Evolutionary conservation across 2,329 filamentous ascomycete genomes (phyloP), one percentile per base, ranked within the genome.

Genomic region (Drechslera avenae): DNA sequence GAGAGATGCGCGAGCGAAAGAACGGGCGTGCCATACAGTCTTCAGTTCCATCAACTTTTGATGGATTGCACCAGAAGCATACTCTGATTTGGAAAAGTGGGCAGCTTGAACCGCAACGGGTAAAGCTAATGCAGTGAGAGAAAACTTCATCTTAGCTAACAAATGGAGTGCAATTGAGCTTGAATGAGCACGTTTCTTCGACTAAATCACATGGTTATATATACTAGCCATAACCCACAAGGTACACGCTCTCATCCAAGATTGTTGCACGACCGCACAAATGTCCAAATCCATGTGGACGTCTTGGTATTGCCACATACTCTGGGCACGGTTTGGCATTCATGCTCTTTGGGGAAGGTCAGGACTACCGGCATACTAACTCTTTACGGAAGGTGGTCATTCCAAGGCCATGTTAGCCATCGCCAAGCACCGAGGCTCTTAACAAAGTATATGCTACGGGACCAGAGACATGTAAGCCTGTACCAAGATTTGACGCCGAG

Each of bases 11-110:
- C 46, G 7, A 50, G 14, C 16, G 19, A 18, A 21, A 16, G 32
- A 12, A 28, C 10, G 14, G 26, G n/a, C 8, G 6, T 5, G 26
- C n/a, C 48, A 10, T 60, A 63, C 60, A 50, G 39, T 59, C 59
- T 65, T 65, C 35, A 65, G 43, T 43, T 65, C 64, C 62, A 65
- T 65, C 50, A 65, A 43, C 43, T 63, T 63, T 26, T 59, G 52
- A 55, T 64, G 60, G 26, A 65, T 55, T 30, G 54, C 57, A 32
- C 62, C 62, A 21, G 60, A 65, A 4, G 50, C 52, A 54, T 65
- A 65, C 52, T 65, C 60, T 8, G 62, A 51, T 16, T 57, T 50
- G n/a, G 62, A 64, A 51, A 32, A 65, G 9, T 51, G 50, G 5
- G 60, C 60, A 21, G 62, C 62, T 47, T 64, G 58, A 31, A 43